Conservation (phyloP, 2,329 filamentous ascomycete species). For the Curvularia sp. region DNA sequence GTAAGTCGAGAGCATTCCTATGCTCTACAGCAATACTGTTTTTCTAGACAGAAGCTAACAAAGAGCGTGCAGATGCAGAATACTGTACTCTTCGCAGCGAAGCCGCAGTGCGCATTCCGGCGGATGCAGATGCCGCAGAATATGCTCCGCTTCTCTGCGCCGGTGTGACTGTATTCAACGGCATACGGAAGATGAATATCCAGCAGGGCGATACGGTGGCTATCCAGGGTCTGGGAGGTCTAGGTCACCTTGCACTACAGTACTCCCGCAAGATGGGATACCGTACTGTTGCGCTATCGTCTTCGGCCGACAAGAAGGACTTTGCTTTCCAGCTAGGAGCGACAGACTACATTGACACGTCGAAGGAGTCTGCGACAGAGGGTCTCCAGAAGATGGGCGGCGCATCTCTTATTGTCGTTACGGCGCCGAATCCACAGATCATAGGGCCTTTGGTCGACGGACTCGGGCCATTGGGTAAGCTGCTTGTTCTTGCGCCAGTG, state of each 20-base stretch:
- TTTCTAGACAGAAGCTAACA: not conserved
- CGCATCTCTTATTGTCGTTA: slow-evolving; percentile 67
- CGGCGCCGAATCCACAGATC: slow-evolving; percentile 65
- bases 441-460: slow-evolving; percentile 63
- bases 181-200: slow-evolving; percentile 58
- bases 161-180: slow-evolving; percentile 62
- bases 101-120: slow-evolving; percentile 62
- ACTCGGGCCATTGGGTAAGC: slow-evolving; percentile 62
- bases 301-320: slow-evolving; percentile 59
- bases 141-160: slow-evolving; percentile 56
- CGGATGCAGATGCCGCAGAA: slow-evolving; percentile 55
- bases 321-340: slow-evolving; percentile 64
- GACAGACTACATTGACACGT: slow-evolving; percentile 63
- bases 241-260: slow-evolving; percentile 62
- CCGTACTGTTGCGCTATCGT: slow-evolving; percentile 60
- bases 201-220: slow-evolving; percentile 56
- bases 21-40: not conserved
- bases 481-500: slow-evolving; percentile 64
- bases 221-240: slow-evolving; percentile 60
- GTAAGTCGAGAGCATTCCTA: slow-evolving; percentile 39
- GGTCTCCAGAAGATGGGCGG: slow-evolving; percentile 66
- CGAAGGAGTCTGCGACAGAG: slow-evolving; percentile 57
- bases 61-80: slow-evolving; percentile 56
- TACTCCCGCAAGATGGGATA: slow-evolving; percentile 62
- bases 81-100: slow-evolving; percentile 67